phyloP scores from a whole-genome alignment of 108 stramenopile genomes.

The Nitzschia putrida region DNA sequence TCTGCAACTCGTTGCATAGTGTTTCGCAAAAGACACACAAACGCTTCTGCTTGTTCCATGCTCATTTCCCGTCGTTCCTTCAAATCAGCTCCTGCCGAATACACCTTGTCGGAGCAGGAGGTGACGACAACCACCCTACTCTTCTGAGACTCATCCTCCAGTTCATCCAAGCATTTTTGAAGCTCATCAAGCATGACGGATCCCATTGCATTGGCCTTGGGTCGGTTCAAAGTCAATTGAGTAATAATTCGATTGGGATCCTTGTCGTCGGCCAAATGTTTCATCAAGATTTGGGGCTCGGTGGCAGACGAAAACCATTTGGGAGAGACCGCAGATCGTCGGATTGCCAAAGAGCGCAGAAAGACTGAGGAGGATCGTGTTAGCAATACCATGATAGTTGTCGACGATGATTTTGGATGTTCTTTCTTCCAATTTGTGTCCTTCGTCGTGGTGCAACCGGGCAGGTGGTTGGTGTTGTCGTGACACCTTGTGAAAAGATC shows the following conservation, averaged over 20 bases:
- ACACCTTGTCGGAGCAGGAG: conserved; percentile 58
- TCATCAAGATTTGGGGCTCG: conserved; percentile 18
- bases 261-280: conserved; percentile 8
- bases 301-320: conserved; percentile 11
- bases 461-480: too few relatives aligned
- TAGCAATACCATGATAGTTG: background rate
- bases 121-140: conserved; percentile 61
- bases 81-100: conserved; percentile 92
- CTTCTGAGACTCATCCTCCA: conserved; percentile 12
- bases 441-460: too few relatives aligned
- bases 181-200: conserved; percentile 42
- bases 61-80: conserved; percentile 77
- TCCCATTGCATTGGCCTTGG: conserved; percentile 66
- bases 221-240: conserved; percentile 52
- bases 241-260: conserved; percentile 17
- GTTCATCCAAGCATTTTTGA: conserved; percentile 28
- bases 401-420: background rate
- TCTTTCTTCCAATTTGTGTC: too few relatives aligned
- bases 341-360: background rate
- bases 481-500: too few relatives aligned
- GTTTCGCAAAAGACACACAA: conserved; percentile 56
- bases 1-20: conserved; percentile 57
- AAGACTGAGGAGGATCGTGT: background rate
- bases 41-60: conserved; percentile 51
- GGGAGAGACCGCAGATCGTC: background rate